Conservation (phyloP, 2,329 filamentous ascomycete species). For the Corinectria fuckeliana region DNA sequence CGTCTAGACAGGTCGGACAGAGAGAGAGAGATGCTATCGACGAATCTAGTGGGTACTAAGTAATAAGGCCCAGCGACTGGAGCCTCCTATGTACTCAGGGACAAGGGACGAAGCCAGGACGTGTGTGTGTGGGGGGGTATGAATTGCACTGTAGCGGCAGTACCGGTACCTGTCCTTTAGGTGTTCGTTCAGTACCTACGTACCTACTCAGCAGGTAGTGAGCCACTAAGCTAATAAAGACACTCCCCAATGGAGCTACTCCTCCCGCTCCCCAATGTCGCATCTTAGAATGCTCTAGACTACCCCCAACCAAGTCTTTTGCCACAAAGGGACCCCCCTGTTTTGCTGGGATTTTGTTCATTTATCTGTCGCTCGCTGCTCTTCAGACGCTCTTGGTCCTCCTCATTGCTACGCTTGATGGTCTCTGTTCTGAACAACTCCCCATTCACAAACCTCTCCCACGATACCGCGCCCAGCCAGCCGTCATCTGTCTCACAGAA, state of each 20-base stretch:
- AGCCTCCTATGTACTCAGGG: too few relatives aligned
- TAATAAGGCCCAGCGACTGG: constrained; percentile 15
- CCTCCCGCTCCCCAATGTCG: constrained; percentile 10
- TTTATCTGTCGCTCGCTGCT: constrained; percentile 36
- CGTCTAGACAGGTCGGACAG: constrained; percentile 18
- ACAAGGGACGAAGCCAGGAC: constrained; percentile 1
- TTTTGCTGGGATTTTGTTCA: constrained; percentile 33
- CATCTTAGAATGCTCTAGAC: constrained; percentile 12
- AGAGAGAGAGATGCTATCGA: background rate
- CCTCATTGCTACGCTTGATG: constrained; percentile 5
- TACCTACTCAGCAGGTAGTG: too few relatives aligned
- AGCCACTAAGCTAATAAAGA: too few relatives aligned
- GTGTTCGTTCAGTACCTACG: too few relatives aligned
- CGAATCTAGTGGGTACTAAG: background rate
- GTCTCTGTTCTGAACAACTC: background rate
- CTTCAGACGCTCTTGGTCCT: background rate
- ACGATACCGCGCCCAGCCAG: constrained; percentile 20
- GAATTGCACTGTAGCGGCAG: too few relatives aligned
- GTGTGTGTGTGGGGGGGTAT: background rate
- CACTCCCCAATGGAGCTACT: constrained; percentile 7
- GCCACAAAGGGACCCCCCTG: constrained; percentile 34
- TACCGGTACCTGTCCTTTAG: too few relatives aligned
- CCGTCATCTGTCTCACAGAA: background rate
- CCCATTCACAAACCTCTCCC: background rate
- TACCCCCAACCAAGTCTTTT: constrained; percentile 31